phyloP scores from a whole-genome alignment of 2,329 filamentous ascomycete genomes.

The Corinectria fuckeliana region DNA sequence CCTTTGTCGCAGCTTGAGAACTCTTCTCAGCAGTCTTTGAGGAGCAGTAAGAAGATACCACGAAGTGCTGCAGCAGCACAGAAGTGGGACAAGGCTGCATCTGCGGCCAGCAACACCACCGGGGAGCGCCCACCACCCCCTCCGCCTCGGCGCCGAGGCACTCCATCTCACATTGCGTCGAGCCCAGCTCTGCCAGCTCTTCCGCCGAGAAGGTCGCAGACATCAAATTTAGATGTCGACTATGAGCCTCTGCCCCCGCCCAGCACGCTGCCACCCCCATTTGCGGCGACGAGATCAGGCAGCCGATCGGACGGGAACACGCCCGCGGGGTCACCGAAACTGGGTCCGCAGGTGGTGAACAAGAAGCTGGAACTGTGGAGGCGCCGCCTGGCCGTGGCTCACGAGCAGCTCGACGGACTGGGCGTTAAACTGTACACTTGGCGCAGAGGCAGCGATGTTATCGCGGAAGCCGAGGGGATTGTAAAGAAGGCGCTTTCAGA shows the following conservation, averaged over 20 bases:
- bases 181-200: slow-evolving; percentile 36
- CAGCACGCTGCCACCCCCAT: slow-evolving; percentile 28
- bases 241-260: slow-evolving; percentile 49
- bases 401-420: slow-evolving; percentile 64
- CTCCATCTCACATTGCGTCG: slow-evolving; percentile 42
- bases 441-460: slow-evolving; percentile 74
- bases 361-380: slow-evolving; percentile 79
- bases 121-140: slow-evolving; percentile 51
- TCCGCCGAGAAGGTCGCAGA: slow-evolving; percentile 41
- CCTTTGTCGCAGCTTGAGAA: slow-evolving; percentile 51
- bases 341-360: slow-evolving; percentile 52
- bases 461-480: slow-evolving; percentile 68
- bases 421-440: slow-evolving; percentile 76
- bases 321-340: slow-evolving; percentile 44
- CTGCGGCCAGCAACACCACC: slow-evolving; percentile 8
- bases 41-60: slow-evolving; percentile 25
- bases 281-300: slow-evolving; percentile 36
- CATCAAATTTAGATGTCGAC: slow-evolving; percentile 50
- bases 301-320: slow-evolving; percentile 43
- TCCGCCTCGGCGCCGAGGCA: slow-evolving; percentile 54
- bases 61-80: slow-evolving; percentile 24
- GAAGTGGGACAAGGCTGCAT: slow-evolving; percentile 21
- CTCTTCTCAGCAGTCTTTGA: slow-evolving; percentile 43
- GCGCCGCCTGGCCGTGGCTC: slow-evolving; percentile 69
- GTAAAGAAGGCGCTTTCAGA: slow-evolving; percentile 62